Evolutionary conservation across 805 yeast species (phyloP), one percentile per base, ranked within the genome.

Genomic region (Zygosaccharomyces siamensis): DNA sequence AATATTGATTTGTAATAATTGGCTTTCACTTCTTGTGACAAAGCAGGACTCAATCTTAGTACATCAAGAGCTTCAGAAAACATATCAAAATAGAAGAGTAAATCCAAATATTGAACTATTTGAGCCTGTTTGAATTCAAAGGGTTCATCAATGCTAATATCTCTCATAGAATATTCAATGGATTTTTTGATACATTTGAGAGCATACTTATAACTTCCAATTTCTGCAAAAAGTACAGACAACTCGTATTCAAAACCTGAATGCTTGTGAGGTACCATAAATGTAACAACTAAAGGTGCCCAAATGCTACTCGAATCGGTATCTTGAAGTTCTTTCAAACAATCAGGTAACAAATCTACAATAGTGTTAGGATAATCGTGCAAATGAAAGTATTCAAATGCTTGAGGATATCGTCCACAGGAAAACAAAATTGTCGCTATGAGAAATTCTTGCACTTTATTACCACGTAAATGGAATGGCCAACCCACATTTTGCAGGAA

Each of bases 31-130:
- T 51, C 52, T 2, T 45, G 45, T 5, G 59, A 37, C n/a, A 64
- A 44, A 12, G 50, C 53, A 40, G 61, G 66, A 30, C 65, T 58
- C 33, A 62, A 51, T 30, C 63, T 56, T 40, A 66, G 43, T 7
- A 66, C 64, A 50, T 65, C 68, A 11, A 66, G 33, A 5, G 62
- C 60, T 47, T 66, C 70, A 24, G 56, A 52, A 48, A 49, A 62
- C 48, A 61, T 48, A 16, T 52, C 38, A 36, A 64, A 64, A 7
- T 58, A 47, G 24, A 62, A 53, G 16, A 66, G 49, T 14, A 59
- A 53, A 24, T 61, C 55, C 24, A 66, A 46, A 45, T 63, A 58
- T 37, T 61, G 64, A n/a, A 49, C 47, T 40, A 62, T 52, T 39
- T 66, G 70, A 0, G 38, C 52, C 16, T 51, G 49, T 31, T 46